phyloP scores from a whole-genome alignment of 2,329 filamentous ascomycete genomes.

The Clonostachys rosea region DNA sequence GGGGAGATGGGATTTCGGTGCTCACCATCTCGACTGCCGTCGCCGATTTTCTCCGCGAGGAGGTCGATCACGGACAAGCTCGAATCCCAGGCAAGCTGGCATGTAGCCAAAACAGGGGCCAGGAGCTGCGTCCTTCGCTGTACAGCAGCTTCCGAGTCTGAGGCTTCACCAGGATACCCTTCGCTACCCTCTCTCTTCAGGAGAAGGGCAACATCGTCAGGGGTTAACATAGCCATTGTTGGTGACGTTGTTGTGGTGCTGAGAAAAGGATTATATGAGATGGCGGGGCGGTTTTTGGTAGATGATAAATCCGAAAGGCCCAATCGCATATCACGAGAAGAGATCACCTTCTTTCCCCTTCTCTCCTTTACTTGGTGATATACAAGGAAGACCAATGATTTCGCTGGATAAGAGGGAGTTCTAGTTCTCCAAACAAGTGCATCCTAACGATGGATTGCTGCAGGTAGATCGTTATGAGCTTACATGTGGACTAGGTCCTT shows the following conservation, averaged over 20 bases:
- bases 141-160: constrained; percentile 11
- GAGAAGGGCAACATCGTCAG: constrained; percentile 29
- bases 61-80: constrained; percentile 34
- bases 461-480: no score
- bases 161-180: constrained; percentile 14
- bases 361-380: no score
- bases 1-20: constrained; percentile 1
- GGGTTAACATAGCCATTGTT: constrained; percentile 14
- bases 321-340: background rate
- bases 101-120: constrained; percentile 27
- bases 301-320: background rate
- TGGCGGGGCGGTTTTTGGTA: no score
- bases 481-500: no score
- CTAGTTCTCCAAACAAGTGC: no score
- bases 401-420: no score
- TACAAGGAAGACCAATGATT: no score
- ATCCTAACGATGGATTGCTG: no score
- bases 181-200: constrained; percentile 24
- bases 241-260: no score
- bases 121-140: constrained; percentile 22
- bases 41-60: constrained; percentile 46
- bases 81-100: constrained; percentile 32
- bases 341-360: no score
- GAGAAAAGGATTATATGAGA: no score
- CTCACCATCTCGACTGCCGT: constrained; percentile 52